Conservation (phyloP, 139 green algal genomes). For the Ulvella scutata region DNA sequence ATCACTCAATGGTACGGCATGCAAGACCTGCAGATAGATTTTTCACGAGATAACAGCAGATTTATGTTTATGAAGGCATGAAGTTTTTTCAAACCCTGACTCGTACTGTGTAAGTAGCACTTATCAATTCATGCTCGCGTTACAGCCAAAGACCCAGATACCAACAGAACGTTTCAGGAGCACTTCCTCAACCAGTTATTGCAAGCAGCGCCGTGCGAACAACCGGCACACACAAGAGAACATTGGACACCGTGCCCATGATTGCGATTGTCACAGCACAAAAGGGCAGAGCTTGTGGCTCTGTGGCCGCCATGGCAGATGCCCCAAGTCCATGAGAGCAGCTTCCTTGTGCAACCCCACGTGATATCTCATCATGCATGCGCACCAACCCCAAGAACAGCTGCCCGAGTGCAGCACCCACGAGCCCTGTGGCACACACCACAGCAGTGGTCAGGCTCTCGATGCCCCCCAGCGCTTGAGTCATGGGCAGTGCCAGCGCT, state of each 20-base stretch:
- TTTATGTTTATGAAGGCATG: too few species aligned
- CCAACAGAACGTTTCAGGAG: neutral
- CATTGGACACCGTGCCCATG: neutral
- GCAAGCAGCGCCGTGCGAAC: neutral
- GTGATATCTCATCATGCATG: neutral
- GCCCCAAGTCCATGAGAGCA: neutral
- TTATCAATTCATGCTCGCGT: too few species aligned
- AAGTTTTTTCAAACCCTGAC: too few species aligned
- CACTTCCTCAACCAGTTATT: neutral
- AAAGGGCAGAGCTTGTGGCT: neutral
- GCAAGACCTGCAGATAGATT: too few species aligned
- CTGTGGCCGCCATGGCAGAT: neutral
- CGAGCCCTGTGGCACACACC: neutral
- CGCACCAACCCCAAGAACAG: neutral
- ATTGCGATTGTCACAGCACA: neutral
- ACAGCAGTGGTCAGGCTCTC: neutral
- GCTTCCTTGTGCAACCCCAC: neutral
- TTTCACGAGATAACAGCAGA: too few species aligned
- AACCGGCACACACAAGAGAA: neutral
- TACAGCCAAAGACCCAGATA: too few species aligned
- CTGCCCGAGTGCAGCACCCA: neutral
- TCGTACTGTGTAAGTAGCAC: too few species aligned
- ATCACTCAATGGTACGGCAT: too few species aligned
- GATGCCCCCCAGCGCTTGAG: conserved; percentile 9
- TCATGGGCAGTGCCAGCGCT: conserved; percentile 18